A percentile compares a stretch with the other conserved stretches of the same genome.
phyloP scores from a whole-genome alignment of 768 basidiomycete species.

The Lentinula raphanica region DNA sequence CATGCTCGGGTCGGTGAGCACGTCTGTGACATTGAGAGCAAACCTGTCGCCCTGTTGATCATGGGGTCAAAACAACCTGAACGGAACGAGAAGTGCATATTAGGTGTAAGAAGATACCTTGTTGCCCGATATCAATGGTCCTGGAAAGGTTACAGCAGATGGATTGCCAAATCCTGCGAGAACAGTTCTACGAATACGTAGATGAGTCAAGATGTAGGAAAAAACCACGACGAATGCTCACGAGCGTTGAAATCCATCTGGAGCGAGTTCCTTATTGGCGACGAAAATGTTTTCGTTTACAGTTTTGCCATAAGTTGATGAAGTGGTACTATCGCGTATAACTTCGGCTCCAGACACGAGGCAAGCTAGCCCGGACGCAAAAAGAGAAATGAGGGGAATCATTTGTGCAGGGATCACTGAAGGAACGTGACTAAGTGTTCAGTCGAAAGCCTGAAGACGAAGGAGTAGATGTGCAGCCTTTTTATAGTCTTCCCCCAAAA shows the following conservation, averaged over 20 bases:
- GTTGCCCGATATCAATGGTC: not conserved
- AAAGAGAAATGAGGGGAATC: not conserved
- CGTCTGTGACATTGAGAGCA: slow-evolving; percentile 31
- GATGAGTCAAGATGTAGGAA: not conserved
- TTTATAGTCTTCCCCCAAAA: not conserved
- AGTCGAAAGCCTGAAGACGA: not conserved
- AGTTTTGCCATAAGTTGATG: not conserved
- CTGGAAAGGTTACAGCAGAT: not conserved
- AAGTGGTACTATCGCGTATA: not conserved
- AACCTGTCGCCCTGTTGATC: slow-evolving; percentile 23
- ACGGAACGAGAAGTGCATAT: no score
- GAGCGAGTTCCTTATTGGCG: not conserved
- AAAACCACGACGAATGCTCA: not conserved
- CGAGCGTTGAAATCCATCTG: slow-evolving; percentile 1
- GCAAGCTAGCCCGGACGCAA: not conserved
- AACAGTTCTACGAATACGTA: not conserved
- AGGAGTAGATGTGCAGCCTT: not conserved
- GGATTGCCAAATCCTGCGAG: not conserved
- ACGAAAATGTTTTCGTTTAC: not conserved
- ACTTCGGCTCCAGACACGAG: not conserved
- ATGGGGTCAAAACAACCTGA: not conserved
- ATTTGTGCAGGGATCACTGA: not conserved
- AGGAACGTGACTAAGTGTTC: not conserved
- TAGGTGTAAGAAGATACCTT: not conserved
- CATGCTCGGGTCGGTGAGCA: slow-evolving; percentile 34